Evolutionary conservation across 163 green algal species (phyloP).

Genomic region (Volvox carteri): DNA sequence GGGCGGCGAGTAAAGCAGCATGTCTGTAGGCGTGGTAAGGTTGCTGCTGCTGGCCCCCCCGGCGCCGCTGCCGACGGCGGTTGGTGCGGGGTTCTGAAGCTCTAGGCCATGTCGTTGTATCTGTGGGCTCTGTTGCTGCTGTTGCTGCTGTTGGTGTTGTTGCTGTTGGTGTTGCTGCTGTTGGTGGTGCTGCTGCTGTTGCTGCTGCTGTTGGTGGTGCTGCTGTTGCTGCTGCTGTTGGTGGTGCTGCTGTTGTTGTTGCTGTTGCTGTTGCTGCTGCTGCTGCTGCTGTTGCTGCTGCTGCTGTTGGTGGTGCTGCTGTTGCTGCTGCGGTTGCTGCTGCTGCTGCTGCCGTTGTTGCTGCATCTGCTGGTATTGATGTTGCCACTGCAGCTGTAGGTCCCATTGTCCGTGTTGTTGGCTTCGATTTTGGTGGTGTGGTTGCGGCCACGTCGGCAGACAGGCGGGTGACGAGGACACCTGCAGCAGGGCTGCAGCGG

Average conservation of each 20-base stretch:
- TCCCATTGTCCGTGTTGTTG: too few species aligned
- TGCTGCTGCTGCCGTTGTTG: slow-evolving; percentile 18
- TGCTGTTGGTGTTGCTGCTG: slow-evolving; percentile 7
- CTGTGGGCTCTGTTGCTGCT: neutral
- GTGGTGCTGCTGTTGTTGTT: too few species aligned
- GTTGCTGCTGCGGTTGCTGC: neutral
- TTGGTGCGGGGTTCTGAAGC: neutral
- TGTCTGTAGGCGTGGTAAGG: neutral
- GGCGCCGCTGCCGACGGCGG: neutral
- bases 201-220: slow-evolving; percentile 30
- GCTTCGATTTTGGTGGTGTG: too few species aligned
- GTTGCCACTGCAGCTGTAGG: neutral
- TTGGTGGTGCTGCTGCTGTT: neutral
- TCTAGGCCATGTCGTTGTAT: neutral
- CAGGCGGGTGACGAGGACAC: too few species aligned
- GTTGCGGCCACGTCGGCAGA: too few species aligned
- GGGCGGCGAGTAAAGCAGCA: neutral
- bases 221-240: too few species aligned
- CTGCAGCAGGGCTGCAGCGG: too few species aligned
- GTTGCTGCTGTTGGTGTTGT: neutral
- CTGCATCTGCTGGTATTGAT: neutral
- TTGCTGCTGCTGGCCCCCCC: neutral
- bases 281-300: slow-evolving; percentile 21
- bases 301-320: too few species aligned
- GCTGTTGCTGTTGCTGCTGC: slow-evolving; percentile 13